Evolutionary conservation across 1,284 basidiomycete species (phyloP), one percentile per base, ranked within the genome.

Genomic region (Sanghuangporus baumii): DNA sequence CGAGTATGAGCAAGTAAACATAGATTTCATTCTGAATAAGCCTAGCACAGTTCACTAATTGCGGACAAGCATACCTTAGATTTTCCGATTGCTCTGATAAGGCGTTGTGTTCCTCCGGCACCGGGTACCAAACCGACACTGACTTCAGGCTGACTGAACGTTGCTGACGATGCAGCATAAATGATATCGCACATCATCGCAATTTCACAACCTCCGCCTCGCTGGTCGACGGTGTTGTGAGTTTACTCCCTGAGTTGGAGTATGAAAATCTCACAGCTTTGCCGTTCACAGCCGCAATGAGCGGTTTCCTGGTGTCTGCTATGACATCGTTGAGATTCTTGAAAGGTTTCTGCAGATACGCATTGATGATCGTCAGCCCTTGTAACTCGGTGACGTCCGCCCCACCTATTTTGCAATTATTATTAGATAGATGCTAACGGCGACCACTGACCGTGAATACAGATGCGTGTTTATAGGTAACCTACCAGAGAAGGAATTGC

Each of bases 71-170:
- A 18, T 66, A 74, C 83, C 73, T 82, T 79, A 18, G 82, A 80
- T 72, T 87, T 88, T 62, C 86, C 86, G 60, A 88, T 77, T 11
- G 85, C 81, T 55, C 78, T 77, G 48, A 83, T 82, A 18, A 88
- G 78, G 55, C 81, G 77, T 67, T 85, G 83, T 0, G 83, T 82
- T 20, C 83, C 83, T 26, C 82, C 82, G 16, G 81, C 82, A 7
- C 85, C 84, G 26, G 87, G 87, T 65, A 89, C 88, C 59, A 87
- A 86, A 62, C 87, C 87, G 56, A 89, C 79, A 66, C 83, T 87
- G 74, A 88, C 84, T 70, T 88, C 86, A 38, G 87, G 87, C 68
- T 87, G 87, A 52, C 83, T 85, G 66, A 88, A 87, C 47, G 76
- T 76, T 18, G 87, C 84, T 46, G 74, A 80, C 9, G 79, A 78